Conservation (phyloP, 179 eudicot genomes). For the Drosera spatulata region DNA sequence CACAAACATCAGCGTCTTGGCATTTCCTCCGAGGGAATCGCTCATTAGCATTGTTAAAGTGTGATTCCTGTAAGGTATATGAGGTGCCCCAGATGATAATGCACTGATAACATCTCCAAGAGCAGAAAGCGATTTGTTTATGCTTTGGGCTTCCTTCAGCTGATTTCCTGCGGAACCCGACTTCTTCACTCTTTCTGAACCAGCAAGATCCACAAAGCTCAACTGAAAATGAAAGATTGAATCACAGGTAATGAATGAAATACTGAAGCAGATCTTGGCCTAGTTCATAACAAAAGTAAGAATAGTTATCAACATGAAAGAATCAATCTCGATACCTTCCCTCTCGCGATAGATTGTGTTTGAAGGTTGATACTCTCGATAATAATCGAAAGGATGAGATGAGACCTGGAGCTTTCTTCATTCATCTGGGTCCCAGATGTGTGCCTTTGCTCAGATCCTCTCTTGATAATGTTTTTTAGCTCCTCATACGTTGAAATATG, state of each 20-base stretch:
- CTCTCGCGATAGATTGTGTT: slow-evolving; percentile 87
- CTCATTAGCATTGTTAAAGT: slow-evolving; percentile 98
- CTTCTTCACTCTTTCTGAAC: slow-evolving; percentile 78
- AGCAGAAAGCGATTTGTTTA: slow-evolving; percentile 95
- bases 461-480: slow-evolving; percentile 51
- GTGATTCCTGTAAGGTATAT: slow-evolving; percentile 95
- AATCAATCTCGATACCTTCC: slow-evolving; percentile 47
- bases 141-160: slow-evolving; percentile 97
- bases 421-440: slow-evolving; percentile 92
- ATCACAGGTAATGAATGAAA: neutral
- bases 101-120: slow-evolving; percentile 99
- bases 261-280: neutral
- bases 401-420: slow-evolving; percentile 96
- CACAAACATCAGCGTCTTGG: slow-evolving; percentile 97
- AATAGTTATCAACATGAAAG: neutral
- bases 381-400: slow-evolving; percentile 76
- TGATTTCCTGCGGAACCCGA: slow-evolving; percentile 76
- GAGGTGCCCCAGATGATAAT: slow-evolving; percentile 70
- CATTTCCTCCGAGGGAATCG: slow-evolving; percentile 98
- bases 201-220: slow-evolving; percentile 92
- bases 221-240: slow-evolving; percentile 29
- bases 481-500: slow-evolving; percentile 67
- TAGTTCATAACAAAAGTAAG: neutral
- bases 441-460: slow-evolving; percentile 92
- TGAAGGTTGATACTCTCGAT: slow-evolving; percentile 97